phyloP scores from a whole-genome alignment of 495 filamentous ascomycete species.

The Penicillium simplicissimum region DNA sequence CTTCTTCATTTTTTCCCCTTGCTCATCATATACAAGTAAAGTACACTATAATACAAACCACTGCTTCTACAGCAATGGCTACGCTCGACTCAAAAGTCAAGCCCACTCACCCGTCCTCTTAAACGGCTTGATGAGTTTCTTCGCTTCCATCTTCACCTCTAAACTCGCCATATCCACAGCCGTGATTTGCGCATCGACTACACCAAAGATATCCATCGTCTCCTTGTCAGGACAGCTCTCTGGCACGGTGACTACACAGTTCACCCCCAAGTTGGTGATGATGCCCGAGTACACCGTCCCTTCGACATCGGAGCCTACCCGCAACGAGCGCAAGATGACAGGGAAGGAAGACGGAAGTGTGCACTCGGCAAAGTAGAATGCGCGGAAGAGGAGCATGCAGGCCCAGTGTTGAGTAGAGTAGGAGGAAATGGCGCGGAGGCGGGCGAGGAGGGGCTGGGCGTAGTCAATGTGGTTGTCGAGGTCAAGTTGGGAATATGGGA shows the following conservation, averaged over 20 bases:
- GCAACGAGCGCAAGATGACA: constrained; percentile 48
- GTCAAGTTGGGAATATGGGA: constrained; percentile 62
- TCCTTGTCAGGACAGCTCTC: constrained; percentile 34
- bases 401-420: constrained; percentile 60
- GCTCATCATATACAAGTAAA: constrained; percentile 8
- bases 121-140: constrained; percentile 45
- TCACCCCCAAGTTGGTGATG: constrained; percentile 38
- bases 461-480: constrained; percentile 51
- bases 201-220: constrained; percentile 44
- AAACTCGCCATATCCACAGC: constrained; percentile 55
- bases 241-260: constrained; percentile 32
- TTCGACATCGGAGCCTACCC: constrained; percentile 32
- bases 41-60: constrained; percentile 22
- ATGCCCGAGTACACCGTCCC: constrained; percentile 30
- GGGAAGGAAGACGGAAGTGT: constrained; percentile 63
- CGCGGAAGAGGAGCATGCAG: constrained; percentile 69
- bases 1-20: neutral
- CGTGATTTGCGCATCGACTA: constrained; percentile 58
- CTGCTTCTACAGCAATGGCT: neutral
- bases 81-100: constrained; percentile 9
- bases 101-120: constrained; percentile 41
- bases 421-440: constrained; percentile 35
- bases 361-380: constrained; percentile 69
- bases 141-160: constrained; percentile 53
- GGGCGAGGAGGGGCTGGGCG: constrained; percentile 34